A percentile compares a stretch with the other conserved stretches of the same genome.
Evolutionary conservation across 129 eudicot genomes (phyloP).

Genomic region (Solidago caesia): DNA sequence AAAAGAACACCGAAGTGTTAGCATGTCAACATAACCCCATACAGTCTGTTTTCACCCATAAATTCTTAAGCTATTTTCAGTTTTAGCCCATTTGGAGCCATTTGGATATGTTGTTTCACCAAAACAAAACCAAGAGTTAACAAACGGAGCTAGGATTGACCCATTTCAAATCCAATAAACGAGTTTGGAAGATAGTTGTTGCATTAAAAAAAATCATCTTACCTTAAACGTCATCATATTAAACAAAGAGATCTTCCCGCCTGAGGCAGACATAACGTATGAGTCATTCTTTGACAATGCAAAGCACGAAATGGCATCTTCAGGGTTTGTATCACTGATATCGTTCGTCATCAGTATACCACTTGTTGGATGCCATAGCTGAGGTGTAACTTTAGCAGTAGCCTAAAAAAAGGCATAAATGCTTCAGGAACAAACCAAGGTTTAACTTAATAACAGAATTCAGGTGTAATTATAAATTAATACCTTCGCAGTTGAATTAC

Average conservation of each 20-base stretch:
- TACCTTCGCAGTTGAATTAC: slow-evolving; percentile 64
- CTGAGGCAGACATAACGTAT: slow-evolving; percentile 84
- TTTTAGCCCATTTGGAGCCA: too few species aligned
- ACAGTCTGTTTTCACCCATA: background rate
- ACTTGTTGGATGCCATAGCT: slow-evolving; percentile 83
- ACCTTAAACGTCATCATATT: slow-evolving; percentile 91
- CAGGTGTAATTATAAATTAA: background rate
- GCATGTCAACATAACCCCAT: background rate
- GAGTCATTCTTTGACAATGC: slow-evolving; percentile 88
- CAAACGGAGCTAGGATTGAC: too few species aligned
- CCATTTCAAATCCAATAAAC: too few species aligned
- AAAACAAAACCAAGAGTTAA: too few species aligned
- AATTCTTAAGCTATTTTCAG: too few species aligned
- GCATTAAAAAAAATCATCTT: background rate
- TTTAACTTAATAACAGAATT: background rate
- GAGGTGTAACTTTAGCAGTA: slow-evolving; percentile 59
- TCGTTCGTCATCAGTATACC: slow-evolving; percentile 83
- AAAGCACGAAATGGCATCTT: slow-evolving; percentile 77
- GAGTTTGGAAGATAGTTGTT: too few species aligned
- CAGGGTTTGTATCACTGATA: slow-evolving; percentile 59
- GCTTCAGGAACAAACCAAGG: slow-evolving; percentile 9
- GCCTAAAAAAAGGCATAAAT: slow-evolving; percentile 42
- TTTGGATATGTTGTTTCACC: too few species aligned
- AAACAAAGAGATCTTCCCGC: slow-evolving; percentile 77
- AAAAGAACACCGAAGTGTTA: background rate